Percentiles rank a stretch among this genome's conserved stretches.
Evolutionary conservation across 2,329 filamentous ascomycete genomes (phyloP).

Genomic region (Chaetomiaceae sp.): DNA sequence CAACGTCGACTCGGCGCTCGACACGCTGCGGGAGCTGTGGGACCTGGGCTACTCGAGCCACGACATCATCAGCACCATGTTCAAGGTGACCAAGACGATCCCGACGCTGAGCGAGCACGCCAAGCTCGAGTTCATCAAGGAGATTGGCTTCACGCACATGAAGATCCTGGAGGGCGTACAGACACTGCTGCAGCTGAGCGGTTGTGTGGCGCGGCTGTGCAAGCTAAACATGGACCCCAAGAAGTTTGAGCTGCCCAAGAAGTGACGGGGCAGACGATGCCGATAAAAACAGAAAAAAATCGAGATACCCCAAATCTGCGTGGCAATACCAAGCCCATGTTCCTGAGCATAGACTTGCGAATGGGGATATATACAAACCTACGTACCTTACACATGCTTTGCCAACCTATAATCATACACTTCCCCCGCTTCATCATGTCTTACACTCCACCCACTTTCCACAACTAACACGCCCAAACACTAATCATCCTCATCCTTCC

Average conservation of each 20-base stretch:
- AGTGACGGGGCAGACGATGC: conserved; percentile 24
- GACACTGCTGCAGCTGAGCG: conserved; percentile 87
- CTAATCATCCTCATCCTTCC: conserved; percentile 39
- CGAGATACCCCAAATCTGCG: conserved; percentile 12
- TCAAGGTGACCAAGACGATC: conserved; percentile 94
- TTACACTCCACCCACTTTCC: too few species aligned
- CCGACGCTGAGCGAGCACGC: conserved; percentile 87
- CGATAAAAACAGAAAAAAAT: background rate
- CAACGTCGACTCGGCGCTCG: conserved; percentile 81
- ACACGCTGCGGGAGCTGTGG: conserved; percentile 87
- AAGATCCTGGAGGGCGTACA: conserved; percentile 97
- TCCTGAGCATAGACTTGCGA: background rate
- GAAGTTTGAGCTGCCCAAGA: conserved; percentile 54
- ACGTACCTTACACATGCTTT: too few species aligned
- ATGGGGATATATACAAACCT: background rate
- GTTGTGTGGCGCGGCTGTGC: conserved; percentile 84
- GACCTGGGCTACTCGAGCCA: conserved; percentile 94
- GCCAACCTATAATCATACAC: too few species aligned
- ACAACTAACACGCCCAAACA: too few species aligned
- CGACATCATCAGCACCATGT: conserved; percentile 99
- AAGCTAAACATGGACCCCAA: conserved; percentile 96
- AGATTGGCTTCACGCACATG: conserved; percentile 99
- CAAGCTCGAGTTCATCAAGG: conserved; percentile 95
- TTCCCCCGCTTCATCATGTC: too few species aligned
- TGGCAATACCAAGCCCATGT: background rate